Evolutionary conservation across 2,329 filamentous ascomycete genomes (phyloP), one percentile per base, ranked within the genome.

Genomic region (Calonectria hongkongensis): DNA sequence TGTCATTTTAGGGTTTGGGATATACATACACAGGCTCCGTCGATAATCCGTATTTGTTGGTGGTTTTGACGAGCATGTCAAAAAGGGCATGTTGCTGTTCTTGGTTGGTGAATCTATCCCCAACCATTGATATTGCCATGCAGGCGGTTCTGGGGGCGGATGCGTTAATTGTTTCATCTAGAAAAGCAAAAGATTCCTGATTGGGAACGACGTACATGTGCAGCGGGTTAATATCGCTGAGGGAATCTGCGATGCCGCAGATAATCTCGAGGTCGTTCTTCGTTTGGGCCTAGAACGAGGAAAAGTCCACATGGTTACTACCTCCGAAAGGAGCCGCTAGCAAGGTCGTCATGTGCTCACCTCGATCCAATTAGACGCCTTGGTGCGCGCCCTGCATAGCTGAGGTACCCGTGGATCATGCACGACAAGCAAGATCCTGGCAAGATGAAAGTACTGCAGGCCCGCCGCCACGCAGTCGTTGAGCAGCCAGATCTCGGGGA

Each of bases 21-120:
- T 21, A 0, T 1, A 70, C 74, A 72, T 68, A 75, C 74, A 68
- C 72, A 13, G 60, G 25, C 8, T 72, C 50, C 2, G 72, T 75
- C 13, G 74, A 47, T 28, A 71, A 47, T 2, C 72, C 74, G 9
- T 72, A 75, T 28, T 68, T 66, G 18, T 39, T 68, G 1, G 74
- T 56, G 12, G 74, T 73, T 33, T 74, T 75, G 9, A 72, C 60
- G 2, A 75, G 48, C 18, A 75, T 70, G 8, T 71, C 51, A 5
- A 72, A 51, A 13, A 75, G 41, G 4, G 74, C 72, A 25, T 65
- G 65, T 27, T 74, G 74, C 28, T 75, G 74, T 1, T 66, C 54
- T 43, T 30, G 30, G 50, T 72, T 27, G 21, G 58, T 69, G 47
- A 75, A 71, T n/a, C 82, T 82, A 54, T 86, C 84, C 1, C 85